Evolutionary conservation across 177 flowering plant species (phyloP).

Genomic region (Vitis hybrid): DNA sequence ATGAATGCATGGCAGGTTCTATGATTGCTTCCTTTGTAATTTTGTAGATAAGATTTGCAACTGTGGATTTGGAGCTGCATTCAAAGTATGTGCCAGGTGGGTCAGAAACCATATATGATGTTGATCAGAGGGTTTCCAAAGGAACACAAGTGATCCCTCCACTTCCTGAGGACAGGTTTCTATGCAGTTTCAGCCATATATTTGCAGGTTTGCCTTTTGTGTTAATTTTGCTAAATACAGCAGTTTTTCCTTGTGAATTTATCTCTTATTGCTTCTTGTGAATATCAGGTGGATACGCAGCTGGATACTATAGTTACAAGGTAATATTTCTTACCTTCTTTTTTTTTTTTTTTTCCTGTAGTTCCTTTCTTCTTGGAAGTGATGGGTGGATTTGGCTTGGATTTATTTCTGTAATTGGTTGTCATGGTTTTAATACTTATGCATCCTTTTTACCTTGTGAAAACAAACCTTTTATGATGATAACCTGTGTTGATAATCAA

Average conservation of each 20-base stretch:
- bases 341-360: background rate
- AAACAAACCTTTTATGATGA: too few relatives aligned
- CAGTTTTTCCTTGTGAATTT: background rate
- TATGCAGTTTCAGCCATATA: conserved; percentile 91
- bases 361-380: too few relatives aligned
- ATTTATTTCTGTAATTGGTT: too few relatives aligned
- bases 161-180: conserved; percentile 86
- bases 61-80: conserved; percentile 85
- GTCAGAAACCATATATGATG: conserved; percentile 77
- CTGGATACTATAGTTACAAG: conserved; percentile 99
- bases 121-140: conserved; percentile 66
- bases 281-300: conserved; percentile 88
- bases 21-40: background rate
- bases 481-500: too few relatives aligned
- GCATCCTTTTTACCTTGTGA: too few relatives aligned
- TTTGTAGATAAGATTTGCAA: conserved; percentile 75
- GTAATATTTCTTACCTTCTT: conserved; percentile 32
- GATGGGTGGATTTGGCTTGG: too few relatives aligned
- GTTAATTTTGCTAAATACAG: background rate
- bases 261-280: conserved; percentile 2
- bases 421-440: too few relatives aligned
- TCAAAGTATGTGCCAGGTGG: conserved; percentile 77
- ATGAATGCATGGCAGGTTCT: background rate
- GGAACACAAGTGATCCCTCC: conserved; percentile 82
- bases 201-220: conserved; percentile 66